Base-by-base conservation (phyloP, 2,329 filamentous ascomycete species). In the Ophiobolus disseminans region DNA sequence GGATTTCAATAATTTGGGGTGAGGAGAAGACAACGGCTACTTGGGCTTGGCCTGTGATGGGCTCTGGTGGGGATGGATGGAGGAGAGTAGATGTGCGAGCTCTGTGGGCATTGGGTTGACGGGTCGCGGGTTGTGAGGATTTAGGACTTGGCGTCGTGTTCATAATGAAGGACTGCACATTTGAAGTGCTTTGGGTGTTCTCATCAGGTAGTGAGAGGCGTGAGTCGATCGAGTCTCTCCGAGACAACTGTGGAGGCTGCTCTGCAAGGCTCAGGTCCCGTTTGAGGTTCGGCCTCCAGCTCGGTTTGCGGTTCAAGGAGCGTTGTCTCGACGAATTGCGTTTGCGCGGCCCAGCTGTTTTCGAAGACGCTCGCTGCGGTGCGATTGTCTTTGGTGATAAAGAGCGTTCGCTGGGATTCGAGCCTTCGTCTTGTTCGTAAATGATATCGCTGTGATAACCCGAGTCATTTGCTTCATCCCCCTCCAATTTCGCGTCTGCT, bases 281-380 rank as follows among this genome's bases (percentile, higher is more conserved):
- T 39, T 65, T 66, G 28, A 68, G 55, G 31, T 58, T 66, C 20
- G 62, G 65, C 28, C 48, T 50, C 65, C 62, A 66, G 40, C 54
- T 62, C 11, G 58, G 45, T 32, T 47, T 56, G 42, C 55, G 55
- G 21, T 42, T 60, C 16, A 50, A 30, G 13, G 56, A 48, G 22
- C 50, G 55, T 28, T 46, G 50, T 41, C 47, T 49, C 21, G 48
- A 52, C 11, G 50, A n/a, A 44, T 39, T 41, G 40, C 38, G 40
- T 51, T 49, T 53, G 46, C 34, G 41, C 19, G 21, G 14, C 30
- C 17, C 17, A 8, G 20, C 35, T 5, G 49, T 38, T 14, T 32
- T 54, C 30, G 39, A 44, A 13, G 32, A 48, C 35, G 26, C 31
- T 34, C 21, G 38, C 8, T 42, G 52, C 8, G 35, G 40, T 11